These are phyloP conservation scores for Escallonia herrerae DNA, from an alignment of 129 eudicot genomes.

Conservation along the genomic window DNA sequence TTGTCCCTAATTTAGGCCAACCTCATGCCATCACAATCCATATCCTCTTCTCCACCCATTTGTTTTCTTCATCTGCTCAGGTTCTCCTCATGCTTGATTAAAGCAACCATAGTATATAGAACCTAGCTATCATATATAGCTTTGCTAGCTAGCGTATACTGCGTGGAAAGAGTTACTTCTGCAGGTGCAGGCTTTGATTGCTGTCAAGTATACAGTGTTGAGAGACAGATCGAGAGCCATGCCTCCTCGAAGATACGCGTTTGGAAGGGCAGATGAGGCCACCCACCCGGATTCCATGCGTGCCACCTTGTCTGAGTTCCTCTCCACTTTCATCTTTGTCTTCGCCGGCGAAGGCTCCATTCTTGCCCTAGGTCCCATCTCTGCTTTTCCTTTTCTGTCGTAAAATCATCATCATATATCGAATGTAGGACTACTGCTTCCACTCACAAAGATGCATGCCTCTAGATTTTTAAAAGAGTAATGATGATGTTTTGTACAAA, in stretches of 20 bases:
- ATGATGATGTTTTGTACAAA: too few species aligned
- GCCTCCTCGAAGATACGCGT: constrained; percentile 61
- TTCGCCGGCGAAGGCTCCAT: constrained; percentile 88
- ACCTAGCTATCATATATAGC: too few species aligned
- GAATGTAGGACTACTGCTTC: not conserved
- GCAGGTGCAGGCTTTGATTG: not conserved
- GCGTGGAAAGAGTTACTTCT: not conserved
- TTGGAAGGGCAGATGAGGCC: constrained; percentile 79
- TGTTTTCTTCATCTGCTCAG: too few species aligned
- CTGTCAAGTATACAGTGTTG: not conserved
- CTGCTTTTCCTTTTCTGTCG: not conserved
- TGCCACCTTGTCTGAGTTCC: constrained; percentile 77
- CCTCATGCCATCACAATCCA: not conserved
- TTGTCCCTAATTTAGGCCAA: not conserved
- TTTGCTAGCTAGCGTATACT: not conserved
- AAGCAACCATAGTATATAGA: not conserved
- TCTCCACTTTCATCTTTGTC: constrained; percentile 80
- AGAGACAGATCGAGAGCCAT: constrained; percentile 1
- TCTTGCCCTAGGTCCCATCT: constrained; percentile 56
- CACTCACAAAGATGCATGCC: not conserved
- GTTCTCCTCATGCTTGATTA: not conserved
- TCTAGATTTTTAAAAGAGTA: not conserved
- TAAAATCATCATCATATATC: not conserved
- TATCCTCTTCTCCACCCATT: not conserved
- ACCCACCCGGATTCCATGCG: constrained; percentile 78